Evolutionary conservation across 169 alveolate species (phyloP).

Genomic region (Eimeria maxima): DNA sequence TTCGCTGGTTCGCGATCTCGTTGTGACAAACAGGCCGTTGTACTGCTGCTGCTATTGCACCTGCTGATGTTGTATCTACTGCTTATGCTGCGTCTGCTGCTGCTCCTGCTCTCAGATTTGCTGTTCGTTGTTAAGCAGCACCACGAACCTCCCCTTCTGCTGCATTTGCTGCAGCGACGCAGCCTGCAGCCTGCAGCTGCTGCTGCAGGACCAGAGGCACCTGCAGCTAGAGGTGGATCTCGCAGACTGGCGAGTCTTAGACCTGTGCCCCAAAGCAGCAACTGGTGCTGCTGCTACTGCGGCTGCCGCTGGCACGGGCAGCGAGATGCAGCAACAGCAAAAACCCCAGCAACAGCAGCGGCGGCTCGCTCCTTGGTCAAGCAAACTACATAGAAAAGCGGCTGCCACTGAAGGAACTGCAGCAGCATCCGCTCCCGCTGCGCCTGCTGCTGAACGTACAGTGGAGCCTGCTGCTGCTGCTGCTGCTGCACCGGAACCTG

Average conservation of each 20-base stretch:
- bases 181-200: conserved; percentile 77
- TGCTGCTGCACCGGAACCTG: conserved; percentile 28
- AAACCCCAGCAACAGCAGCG: conserved; percentile 42
- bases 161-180: conserved; percentile 76
- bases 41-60: neutral
- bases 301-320: conserved; percentile 15
- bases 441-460: neutral
- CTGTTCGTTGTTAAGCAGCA: conserved; percentile 60
- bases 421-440: neutral
- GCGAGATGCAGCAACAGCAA: conserved; percentile 51
- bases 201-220: conserved; percentile 67
- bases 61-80: too few relatives aligned
- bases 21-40: neutral
- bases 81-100: too few relatives aligned
- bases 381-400: neutral
- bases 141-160: conserved; percentile 69
- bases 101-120: conserved; percentile 31
- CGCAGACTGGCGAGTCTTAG: conserved; percentile 69
- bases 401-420: neutral
- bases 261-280: conserved; percentile 37
- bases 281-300: conserved; percentile 42
- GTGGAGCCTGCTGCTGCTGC: conserved; percentile 8
- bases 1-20: too few relatives aligned
- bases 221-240: conserved; percentile 67
- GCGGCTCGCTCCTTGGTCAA: conserved; percentile 40